These are phyloP conservation scores for Sphagnum tenellum DNA, from an alignment of 225 moss, liverwort and hornwort genomes.

Conservation along the genomic window DNA sequence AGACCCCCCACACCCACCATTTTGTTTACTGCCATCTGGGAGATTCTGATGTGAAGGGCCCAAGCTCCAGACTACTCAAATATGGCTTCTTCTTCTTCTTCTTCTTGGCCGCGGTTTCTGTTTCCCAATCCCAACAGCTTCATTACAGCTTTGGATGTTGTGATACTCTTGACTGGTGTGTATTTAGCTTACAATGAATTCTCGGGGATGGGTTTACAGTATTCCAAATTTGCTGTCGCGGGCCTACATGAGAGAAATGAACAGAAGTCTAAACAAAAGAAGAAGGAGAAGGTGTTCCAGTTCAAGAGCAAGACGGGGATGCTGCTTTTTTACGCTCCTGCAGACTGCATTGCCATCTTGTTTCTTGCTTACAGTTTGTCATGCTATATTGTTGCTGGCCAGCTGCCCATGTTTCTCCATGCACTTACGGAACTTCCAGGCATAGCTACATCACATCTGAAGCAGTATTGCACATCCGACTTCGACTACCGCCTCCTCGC, in stretches of 20 bases:
- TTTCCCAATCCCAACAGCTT: too few relatives aligned
- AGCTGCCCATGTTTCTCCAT: slow-evolving; percentile 8
- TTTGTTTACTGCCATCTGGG: too few relatives aligned
- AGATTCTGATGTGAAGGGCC: too few relatives aligned
- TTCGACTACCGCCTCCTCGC: slow-evolving; percentile 21
- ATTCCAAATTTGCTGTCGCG: slow-evolving; percentile 38
- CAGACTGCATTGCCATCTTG: not conserved
- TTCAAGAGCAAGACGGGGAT: slow-evolving; percentile 22
- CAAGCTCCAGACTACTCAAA: too few relatives aligned
- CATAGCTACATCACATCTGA: slow-evolving; percentile 4
- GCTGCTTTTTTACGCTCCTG: slow-evolving; percentile 20
- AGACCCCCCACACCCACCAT: too few relatives aligned
- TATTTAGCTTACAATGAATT: slow-evolving; percentile 4
- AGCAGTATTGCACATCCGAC: not conserved
- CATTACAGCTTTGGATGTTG: too few relatives aligned
- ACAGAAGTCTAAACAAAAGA: too few relatives aligned
- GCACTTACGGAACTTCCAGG: slow-evolving; percentile 10
- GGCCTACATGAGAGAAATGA: not conserved
- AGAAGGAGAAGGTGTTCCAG: not conserved
- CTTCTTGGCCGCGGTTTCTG: too few relatives aligned
- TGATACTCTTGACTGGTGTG: too few relatives aligned
- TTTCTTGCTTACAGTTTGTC: slow-evolving; percentile 10
- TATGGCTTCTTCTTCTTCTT: too few relatives aligned
- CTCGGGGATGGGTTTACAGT: slow-evolving; percentile 11
- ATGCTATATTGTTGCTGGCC: not conserved